These are phyloP conservation scores for Yamadazyma triangularis DNA, from an alignment of 1,139 yeast species.

Conservation along the genomic window DNA sequence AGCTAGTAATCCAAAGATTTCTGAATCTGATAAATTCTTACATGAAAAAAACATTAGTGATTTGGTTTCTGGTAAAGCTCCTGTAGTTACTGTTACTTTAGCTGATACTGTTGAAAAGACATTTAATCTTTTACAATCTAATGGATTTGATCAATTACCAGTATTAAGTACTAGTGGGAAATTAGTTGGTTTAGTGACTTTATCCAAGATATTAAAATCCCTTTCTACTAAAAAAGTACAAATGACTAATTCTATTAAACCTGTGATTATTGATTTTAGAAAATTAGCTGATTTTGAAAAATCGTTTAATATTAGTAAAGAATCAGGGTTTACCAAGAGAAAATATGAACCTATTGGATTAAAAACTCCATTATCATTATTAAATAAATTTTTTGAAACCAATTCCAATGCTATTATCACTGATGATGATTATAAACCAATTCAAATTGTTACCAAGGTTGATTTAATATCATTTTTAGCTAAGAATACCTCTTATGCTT, in stretches of 20 bases:
- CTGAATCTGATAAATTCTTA: slow-evolving; percentile 51
- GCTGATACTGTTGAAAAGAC: slow-evolving; percentile 63
- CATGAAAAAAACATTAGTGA: slow-evolving; percentile 53
- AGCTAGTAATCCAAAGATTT: slow-evolving; percentile 35
- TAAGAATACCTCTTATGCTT: slow-evolving; percentile 11
- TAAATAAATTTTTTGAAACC: slow-evolving; percentile 80
- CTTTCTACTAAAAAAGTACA: slow-evolving; percentile 62
- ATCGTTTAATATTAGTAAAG: slow-evolving; percentile 58
- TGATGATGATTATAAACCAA: slow-evolving; percentile 64
- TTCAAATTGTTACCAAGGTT: slow-evolving; percentile 85
- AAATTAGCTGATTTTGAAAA: slow-evolving; percentile 67
- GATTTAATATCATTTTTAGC: slow-evolving; percentile 66
- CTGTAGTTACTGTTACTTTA: slow-evolving; percentile 72
- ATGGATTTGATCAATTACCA: slow-evolving; percentile 85
- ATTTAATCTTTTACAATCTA: slow-evolving; percentile 64
- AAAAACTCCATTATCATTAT: slow-evolving; percentile 61
- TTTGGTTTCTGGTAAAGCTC: slow-evolving; percentile 61
- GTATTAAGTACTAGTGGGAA: slow-evolving; percentile 60
- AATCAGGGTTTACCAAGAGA: slow-evolving; percentile 58
- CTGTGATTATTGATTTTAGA: slow-evolving; percentile 72
- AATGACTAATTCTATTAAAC: slow-evolving; percentile 55
- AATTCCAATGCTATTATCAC: slow-evolving; percentile 85
- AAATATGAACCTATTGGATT: slow-evolving; percentile 66
- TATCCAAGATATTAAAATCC: slow-evolving; percentile 67
- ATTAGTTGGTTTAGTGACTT: slow-evolving; percentile 72